Conservation (phyloP, 2,329 filamentous ascomycete genomes). For the Colletotrichum australisinense region DNA sequence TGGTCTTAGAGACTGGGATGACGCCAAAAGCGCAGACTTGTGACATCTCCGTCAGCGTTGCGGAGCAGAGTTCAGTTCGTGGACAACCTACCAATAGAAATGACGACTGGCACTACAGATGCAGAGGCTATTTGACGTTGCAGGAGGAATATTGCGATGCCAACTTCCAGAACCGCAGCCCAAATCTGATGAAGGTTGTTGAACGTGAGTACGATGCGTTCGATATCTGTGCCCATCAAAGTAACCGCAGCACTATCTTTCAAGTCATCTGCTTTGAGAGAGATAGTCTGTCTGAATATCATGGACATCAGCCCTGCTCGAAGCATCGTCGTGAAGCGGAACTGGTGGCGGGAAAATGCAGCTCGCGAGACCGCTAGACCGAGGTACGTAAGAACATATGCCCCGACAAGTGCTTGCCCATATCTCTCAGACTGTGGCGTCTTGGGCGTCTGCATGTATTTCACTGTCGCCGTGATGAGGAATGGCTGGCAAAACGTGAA, state of each 20-base stretch:
- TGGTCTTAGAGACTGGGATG: slow-evolving; percentile 40
- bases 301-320: slow-evolving; percentile 42
- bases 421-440: slow-evolving; percentile 35
- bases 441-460: slow-evolving; percentile 31
- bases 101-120: slow-evolving; percentile 53
- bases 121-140: slow-evolving; percentile 50
- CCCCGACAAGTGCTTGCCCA: slow-evolving; percentile 44
- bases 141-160: slow-evolving; percentile 41
- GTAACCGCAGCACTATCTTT: slow-evolving; percentile 47
- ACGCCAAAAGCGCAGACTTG: slow-evolving; percentile 47
- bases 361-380: slow-evolving; percentile 47
- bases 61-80: not conserved
- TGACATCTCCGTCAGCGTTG: slow-evolving; percentile 33
- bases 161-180: slow-evolving; percentile 40
- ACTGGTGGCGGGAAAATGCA: slow-evolving; percentile 44
- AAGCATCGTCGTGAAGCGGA: slow-evolving; percentile 42
- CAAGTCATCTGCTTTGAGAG: slow-evolving; percentile 36
- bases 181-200: slow-evolving; percentile 38
- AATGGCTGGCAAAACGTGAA: slow-evolving; percentile 42
- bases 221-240: slow-evolving; percentile 51
- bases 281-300: slow-evolving; percentile 44
- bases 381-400: slow-evolving; percentile 43
- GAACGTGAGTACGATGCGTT: slow-evolving; percentile 42
- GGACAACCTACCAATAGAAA: slow-evolving; percentile 54
- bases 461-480: slow-evolving; percentile 38